Percentiles rank a stretch among this genome's conserved stretches.
phyloP scores from a whole-genome alignment of 345 rosid genomes.

The Clausena lansium region DNA sequence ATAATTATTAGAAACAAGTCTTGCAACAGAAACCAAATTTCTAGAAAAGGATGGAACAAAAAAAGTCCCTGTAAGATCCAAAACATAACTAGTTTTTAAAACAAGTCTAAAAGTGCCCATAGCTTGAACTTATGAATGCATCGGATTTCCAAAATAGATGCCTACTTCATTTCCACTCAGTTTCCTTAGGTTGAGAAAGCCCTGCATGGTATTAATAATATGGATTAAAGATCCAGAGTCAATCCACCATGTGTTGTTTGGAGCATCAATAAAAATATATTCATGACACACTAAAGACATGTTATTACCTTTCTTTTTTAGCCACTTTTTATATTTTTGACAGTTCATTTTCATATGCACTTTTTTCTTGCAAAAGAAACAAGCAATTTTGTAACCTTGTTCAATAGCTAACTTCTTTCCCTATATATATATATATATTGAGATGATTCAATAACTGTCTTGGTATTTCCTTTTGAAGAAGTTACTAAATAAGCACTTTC shows the following conservation, averaged over 20 bases:
- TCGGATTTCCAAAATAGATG: background rate
- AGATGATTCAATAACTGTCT: background rate
- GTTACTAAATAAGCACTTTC: background rate
- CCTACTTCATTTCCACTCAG: no score
- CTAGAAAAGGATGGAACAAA: background rate
- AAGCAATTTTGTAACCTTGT: background rate
- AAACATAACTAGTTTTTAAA: background rate
- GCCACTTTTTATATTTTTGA: background rate
- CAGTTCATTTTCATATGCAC: background rate
- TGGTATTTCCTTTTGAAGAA: no score
- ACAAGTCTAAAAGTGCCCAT: background rate
- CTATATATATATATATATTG: no score
- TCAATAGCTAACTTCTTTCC: background rate
- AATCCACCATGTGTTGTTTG: constrained; percentile 6
- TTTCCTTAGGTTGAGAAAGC: background rate
- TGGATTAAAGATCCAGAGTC: background rate
- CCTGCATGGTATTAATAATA: background rate
- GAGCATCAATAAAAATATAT: background rate
- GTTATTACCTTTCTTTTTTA: background rate
- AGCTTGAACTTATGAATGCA: background rate
- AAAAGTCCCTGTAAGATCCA: background rate
- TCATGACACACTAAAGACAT: background rate
- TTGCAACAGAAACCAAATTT: background rate
- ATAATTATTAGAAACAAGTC: background rate
- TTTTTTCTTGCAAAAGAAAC: background rate